Evolutionary conservation across 345 rosid genomes (phyloP).

Genomic region (Eucalyptus pauciflora): DNA sequence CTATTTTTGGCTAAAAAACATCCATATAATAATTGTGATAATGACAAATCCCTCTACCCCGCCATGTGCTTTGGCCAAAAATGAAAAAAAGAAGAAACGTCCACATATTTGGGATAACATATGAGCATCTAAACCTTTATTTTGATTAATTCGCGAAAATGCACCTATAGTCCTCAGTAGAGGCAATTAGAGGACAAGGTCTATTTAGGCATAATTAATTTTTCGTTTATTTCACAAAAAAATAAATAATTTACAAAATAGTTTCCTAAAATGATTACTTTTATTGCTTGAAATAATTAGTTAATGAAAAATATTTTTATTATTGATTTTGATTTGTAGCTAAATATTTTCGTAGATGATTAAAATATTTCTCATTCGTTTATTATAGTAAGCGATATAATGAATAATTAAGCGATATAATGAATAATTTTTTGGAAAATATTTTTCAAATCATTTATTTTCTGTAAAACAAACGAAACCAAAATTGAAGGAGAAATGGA

Average conservation of each 20-base stretch:
- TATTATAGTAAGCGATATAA: too few relatives aligned
- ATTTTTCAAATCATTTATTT: fast-evolving
- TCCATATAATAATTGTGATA: fast-evolving
- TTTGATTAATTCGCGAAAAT: too few relatives aligned
- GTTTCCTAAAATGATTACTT: too few relatives aligned
- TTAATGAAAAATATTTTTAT: too few relatives aligned
- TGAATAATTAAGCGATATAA: too few relatives aligned
- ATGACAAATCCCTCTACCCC: fast-evolving
- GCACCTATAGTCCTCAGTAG: fast-evolving
- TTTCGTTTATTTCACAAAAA: too few relatives aligned
- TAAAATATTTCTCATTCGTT: background rate
- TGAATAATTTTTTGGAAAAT: too few relatives aligned
- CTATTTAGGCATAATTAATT: fast-evolving
- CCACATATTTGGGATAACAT: background rate
- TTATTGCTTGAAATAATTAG: background rate
- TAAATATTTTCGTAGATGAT: fast-evolving
- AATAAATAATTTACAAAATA: too few relatives aligned
- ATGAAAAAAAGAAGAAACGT: background rate
- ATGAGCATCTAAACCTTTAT: background rate
- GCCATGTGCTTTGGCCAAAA: background rate
- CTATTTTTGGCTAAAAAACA: background rate
- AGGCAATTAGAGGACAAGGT: background rate
- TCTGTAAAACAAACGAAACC: fast-evolving
- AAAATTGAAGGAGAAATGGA: too few relatives aligned
- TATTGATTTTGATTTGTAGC: fast-evolving